Conservation (phyloP, 176 grass and related monocot genomes). For the Chrysopogon serrulatus region DNA sequence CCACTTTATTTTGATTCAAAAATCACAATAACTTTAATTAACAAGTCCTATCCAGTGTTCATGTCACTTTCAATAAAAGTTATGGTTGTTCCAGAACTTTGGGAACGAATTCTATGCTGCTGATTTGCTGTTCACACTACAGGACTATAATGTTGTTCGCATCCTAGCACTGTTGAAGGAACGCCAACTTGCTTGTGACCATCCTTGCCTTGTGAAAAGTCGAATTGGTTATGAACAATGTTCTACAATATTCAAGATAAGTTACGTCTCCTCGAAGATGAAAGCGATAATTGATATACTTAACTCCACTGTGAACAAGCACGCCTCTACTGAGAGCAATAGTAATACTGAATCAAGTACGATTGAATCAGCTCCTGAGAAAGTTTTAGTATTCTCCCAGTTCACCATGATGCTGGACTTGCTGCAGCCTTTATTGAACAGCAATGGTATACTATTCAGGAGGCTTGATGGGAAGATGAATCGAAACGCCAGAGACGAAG, state of each 20-base stretch:
- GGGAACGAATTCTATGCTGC: background rate
- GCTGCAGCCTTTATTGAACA: conserved; percentile 60
- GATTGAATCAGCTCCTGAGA: conserved; percentile 27
- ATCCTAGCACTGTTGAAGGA: conserved; percentile 25
- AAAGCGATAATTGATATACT: conserved; percentile 44
- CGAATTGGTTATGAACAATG: background rate
- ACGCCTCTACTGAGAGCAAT: background rate
- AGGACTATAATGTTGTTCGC: background rate
- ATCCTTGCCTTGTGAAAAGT: conserved; percentile 63
- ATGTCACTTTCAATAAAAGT: background rate
- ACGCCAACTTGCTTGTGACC: conserved; percentile 74
- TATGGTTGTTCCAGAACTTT: background rate
- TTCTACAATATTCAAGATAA: conserved; percentile 38
- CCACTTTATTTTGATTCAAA: background rate
- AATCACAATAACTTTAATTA: background rate
- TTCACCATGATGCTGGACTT: conserved; percentile 81
- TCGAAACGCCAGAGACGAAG: conserved; percentile 41
- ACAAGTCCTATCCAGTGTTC: background rate
- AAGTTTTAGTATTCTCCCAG: conserved; percentile 81
- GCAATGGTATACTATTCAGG: conserved; percentile 54
- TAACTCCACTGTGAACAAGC: conserved; percentile 20
- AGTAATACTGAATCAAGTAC: conserved; percentile 1
- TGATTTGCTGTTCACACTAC: background rate
- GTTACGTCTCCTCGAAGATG: conserved; percentile 79
- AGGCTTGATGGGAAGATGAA: conserved; percentile 76